Evolutionary conservation across 1,139 yeast species (phyloP).

Genomic region (Meyerozyma elateridarum): DNA sequence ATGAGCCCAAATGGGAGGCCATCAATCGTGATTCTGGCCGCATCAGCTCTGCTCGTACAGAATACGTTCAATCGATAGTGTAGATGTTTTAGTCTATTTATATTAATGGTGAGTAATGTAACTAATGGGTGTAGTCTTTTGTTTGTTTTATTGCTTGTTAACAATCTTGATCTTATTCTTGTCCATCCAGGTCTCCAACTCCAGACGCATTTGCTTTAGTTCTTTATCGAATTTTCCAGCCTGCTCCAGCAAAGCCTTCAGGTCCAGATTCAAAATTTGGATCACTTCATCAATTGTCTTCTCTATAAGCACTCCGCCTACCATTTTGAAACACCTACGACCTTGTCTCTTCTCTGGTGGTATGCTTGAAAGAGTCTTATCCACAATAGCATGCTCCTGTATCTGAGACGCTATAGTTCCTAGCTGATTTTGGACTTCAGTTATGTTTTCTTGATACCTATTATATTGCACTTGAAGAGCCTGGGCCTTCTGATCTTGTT

Average conservation of each 20-base stretch:
- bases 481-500: conserved; percentile 42
- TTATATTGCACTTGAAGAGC: conserved; percentile 58
- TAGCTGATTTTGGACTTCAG: conserved; percentile 53
- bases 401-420: conserved; percentile 42
- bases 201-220: conserved; percentile 42
- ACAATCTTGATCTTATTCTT: conserved; percentile 64
- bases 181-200: conserved; percentile 65
- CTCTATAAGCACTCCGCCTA: conserved; percentile 89
- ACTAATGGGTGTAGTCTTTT: no score
- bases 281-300: conserved; percentile 73
- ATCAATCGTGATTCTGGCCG: conserved; percentile 50
- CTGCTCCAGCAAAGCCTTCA: conserved; percentile 30
- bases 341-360: conserved; percentile 45
- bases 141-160: no score
- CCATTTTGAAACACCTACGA: conserved; percentile 87
- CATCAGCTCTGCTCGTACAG: conserved; percentile 27
- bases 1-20: conserved; percentile 96
- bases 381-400: conserved; percentile 41
- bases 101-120: no score
- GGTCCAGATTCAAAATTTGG: conserved; percentile 61
- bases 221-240: conserved; percentile 43
- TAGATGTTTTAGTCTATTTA: conserved; percentile 13
- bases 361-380: conserved; percentile 44
- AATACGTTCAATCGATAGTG: conserved; percentile 28
- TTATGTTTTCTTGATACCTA: conserved; percentile 54